Percentiles rank a stretch among this genome's conserved stretches.
phyloP scores from a whole-genome alignment of 139 green algal genomes.

The Pseudopediastrum boryanum region DNA sequence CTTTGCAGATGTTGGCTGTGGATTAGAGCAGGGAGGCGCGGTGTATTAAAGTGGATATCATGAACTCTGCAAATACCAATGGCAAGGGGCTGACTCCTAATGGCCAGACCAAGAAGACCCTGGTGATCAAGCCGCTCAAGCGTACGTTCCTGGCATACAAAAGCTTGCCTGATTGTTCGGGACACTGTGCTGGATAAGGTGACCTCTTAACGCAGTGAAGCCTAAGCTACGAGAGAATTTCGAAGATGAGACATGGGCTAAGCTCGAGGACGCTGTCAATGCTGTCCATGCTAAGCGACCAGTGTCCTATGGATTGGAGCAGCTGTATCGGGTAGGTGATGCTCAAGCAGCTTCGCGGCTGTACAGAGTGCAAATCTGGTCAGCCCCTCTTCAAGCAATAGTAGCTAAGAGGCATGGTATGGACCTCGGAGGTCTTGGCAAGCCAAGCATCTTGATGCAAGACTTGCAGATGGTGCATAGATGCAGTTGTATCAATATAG shows the following conservation, averaged over 20 bases:
- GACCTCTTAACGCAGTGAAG: constrained; percentile 53
- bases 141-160: constrained; percentile 33
- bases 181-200: background rate
- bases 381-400: background rate
- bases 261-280: constrained; percentile 79
- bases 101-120: constrained; percentile 60
- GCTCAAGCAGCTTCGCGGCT: no score
- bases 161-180: background rate
- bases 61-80: constrained; percentile 29
- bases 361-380: no score
- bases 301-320: constrained; percentile 84
- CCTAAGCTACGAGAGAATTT: constrained; percentile 91
- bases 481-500: no score
- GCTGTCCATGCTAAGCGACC: constrained; percentile 84
- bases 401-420: no score
- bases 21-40: no score
- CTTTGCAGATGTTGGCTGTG: no score
- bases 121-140: constrained; percentile 84
- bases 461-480: no score
- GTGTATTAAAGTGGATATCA: no score
- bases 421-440: no score
- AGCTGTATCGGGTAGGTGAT: constrained; percentile 85
- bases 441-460: no score
- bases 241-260: constrained; percentile 84
- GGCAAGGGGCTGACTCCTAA: constrained; percentile 6